Conservation (phyloP, 352 stramenopile genomes). For the Phytophthora kernoviae region DNA sequence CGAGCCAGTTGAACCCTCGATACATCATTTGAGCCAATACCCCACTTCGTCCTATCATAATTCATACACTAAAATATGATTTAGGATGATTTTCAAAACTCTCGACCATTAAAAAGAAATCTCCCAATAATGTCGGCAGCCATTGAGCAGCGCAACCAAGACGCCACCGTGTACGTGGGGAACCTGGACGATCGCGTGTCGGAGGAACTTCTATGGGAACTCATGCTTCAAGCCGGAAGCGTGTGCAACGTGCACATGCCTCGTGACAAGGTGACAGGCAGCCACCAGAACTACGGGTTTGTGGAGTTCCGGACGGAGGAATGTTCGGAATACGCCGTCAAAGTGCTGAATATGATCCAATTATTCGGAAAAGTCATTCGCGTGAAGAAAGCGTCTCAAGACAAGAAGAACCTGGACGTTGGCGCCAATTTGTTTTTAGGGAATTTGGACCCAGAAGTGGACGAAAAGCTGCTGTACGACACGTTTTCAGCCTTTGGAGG, state of each 20-base stretch:
- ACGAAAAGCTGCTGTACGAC: conserved; percentile 99
- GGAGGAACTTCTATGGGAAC: conserved; percentile 98
- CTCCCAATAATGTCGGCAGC: conserved; percentile 62
- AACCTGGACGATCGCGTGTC: conserved; percentile 96
- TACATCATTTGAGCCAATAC: too few relatives aligned
- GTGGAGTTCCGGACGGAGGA: conserved; percentile 98
- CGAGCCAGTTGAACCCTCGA: too few relatives aligned
- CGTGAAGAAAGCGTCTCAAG: conserved; percentile 96
- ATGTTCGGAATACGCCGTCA: conserved; percentile 98
- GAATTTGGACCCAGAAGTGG: conserved; percentile 95
- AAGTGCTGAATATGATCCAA: conserved; percentile 99
- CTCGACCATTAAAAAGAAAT: too few relatives aligned
- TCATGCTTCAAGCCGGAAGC: conserved; percentile 94
- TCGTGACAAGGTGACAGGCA: conserved; percentile 97
- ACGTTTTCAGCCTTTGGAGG: conserved; percentile 99
- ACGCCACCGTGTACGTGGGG: conserved; percentile 98
- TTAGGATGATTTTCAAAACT: too few relatives aligned
- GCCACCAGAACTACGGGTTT: conserved; percentile 98
- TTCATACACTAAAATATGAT: too few relatives aligned
- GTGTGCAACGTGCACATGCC: conserved; percentile 99
- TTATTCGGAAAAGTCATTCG: conserved; percentile 96
- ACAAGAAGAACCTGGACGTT: conserved; percentile 97
- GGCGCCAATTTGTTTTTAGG: conserved; percentile 99
- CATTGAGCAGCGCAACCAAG: conserved; percentile 92
- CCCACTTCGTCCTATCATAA: too few relatives aligned